Conservation (phyloP, 1,284 basidiomycete species). For the Xerocomus minutiporus region DNA sequence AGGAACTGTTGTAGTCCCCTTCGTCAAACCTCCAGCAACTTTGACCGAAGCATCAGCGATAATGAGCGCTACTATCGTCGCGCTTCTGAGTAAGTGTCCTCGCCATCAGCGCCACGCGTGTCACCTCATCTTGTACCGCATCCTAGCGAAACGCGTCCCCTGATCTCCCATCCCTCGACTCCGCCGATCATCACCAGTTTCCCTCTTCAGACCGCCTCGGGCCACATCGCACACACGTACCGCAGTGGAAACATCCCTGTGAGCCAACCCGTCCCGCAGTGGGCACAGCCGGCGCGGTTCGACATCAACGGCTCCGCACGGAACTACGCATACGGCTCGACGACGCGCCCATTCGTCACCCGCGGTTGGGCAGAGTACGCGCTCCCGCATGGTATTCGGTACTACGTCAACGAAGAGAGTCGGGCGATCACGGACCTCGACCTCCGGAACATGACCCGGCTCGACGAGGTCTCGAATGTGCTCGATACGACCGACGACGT, state of each 20-base stretch:
- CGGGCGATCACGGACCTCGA: conserved; percentile 64
- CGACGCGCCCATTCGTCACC: conserved; percentile 18
- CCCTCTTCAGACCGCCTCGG: conserved; percentile 17
- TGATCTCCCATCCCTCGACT: conserved; percentile 31
- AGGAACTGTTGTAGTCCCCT: conserved; percentile 12
- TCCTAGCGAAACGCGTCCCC: conserved; percentile 38
- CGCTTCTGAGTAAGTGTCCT: conserved; percentile 19
- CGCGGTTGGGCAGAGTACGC: conserved; percentile 63
- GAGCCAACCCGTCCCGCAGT: conserved; percentile 30
- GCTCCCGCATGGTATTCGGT: conserved; percentile 62
- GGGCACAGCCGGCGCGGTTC: conserved; percentile 25
- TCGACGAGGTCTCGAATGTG: conserved; percentile 49
- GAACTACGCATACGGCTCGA: conserved; percentile 26
- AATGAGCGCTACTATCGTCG: conserved; percentile 11
- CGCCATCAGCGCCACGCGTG: neutral
- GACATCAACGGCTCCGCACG: conserved; percentile 32
- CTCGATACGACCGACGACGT: conserved; percentile 38
- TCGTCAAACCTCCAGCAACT: conserved; percentile 26
- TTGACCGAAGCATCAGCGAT: conserved; percentile 20
- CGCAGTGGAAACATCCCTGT: conserved; percentile 16
- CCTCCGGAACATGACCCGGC: conserved; percentile 45
- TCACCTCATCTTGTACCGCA: conserved; percentile 4
- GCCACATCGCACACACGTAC: conserved; percentile 23
- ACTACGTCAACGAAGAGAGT: conserved; percentile 58
- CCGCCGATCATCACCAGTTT: conserved; percentile 30